Conservation (phyloP, 495 filamentous ascomycete species). For the Penicillium canariense region DNA sequence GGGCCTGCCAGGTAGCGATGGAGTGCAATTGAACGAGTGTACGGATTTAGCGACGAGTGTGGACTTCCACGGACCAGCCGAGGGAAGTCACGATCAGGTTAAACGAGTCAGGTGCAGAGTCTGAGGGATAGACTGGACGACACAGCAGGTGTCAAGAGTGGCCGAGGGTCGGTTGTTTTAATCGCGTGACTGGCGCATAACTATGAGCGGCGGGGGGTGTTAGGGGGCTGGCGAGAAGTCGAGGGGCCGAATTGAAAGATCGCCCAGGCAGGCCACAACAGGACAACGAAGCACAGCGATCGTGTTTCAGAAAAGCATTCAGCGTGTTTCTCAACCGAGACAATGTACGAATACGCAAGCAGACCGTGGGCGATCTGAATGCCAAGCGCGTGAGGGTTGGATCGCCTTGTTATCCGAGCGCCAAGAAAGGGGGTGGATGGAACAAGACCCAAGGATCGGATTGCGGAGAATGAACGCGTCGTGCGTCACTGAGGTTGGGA, state of each 20-base stretch:
- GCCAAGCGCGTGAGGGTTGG: constrained; percentile 11
- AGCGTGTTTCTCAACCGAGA: constrained; percentile 1
- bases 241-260: background rate
- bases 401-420: constrained; percentile 20
- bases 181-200: constrained; percentile 24
- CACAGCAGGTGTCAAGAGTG: constrained; percentile 10
- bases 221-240: constrained; percentile 1
- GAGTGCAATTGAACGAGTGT: constrained; percentile 6
- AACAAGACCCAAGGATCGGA: constrained; percentile 14
- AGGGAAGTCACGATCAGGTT: constrained; percentile 31
- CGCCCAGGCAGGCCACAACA: background rate
- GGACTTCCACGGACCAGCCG: constrained; percentile 48
- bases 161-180: constrained; percentile 14
- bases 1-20: constrained; percentile 35
- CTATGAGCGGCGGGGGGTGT: constrained; percentile 15
- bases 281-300: constrained; percentile 7
- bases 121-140: constrained; percentile 9
- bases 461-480: constrained; percentile 26
- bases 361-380: constrained; percentile 11
- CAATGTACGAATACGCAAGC: constrained; percentile 6
- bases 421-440: constrained; percentile 26
- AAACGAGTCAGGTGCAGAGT: background rate
- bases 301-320: constrained; percentile 23
- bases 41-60: constrained; percentile 5
- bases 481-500: constrained; percentile 6